A percentile compares a stretch with the other conserved stretches of the same genome.
Evolutionary conservation across 305 asterid species (phyloP).

Genomic region (Striga hermonthica): DNA sequence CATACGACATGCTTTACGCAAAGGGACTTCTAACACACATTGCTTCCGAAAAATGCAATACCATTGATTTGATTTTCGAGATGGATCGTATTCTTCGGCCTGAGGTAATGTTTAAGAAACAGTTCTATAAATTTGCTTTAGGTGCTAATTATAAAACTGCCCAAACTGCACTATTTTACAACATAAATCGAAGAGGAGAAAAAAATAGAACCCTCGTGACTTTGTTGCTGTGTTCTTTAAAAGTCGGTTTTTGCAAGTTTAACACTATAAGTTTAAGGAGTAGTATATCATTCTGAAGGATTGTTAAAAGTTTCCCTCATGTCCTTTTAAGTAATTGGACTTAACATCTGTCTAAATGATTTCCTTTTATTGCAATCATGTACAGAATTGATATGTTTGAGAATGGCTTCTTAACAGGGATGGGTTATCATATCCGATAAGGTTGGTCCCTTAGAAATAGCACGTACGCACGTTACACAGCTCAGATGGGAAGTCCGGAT

Average conservation of each 20-base stretch:
- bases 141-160: no score
- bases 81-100: conserved; percentile 98
- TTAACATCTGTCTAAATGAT: no score
- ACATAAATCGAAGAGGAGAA: no score
- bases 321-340: no score
- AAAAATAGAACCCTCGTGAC: no score
- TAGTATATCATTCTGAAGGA: no score
- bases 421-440: conserved; percentile 85
- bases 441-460: conserved; percentile 55
- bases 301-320: no score
- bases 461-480: conserved; percentile 63
- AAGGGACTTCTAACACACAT: conserved; percentile 71
- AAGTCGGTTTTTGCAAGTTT: no score
- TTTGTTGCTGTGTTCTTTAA: no score
- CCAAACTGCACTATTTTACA: no score
- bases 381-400: conserved; percentile 12
- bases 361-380: not conserved
- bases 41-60: conserved; percentile 54
- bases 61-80: conserved; percentile 63
- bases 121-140: not conserved
- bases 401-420: conserved; percentile 51
- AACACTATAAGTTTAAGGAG: no score
- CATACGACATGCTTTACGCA: conserved; percentile 91
- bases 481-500: conserved; percentile 96
- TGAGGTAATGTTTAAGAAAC: conserved; percentile 55